These are phyloP conservation scores for Leccinum aurantiacum DNA, from an alignment of 768 basidiomycete species.

Conservation along the genomic window DNA sequence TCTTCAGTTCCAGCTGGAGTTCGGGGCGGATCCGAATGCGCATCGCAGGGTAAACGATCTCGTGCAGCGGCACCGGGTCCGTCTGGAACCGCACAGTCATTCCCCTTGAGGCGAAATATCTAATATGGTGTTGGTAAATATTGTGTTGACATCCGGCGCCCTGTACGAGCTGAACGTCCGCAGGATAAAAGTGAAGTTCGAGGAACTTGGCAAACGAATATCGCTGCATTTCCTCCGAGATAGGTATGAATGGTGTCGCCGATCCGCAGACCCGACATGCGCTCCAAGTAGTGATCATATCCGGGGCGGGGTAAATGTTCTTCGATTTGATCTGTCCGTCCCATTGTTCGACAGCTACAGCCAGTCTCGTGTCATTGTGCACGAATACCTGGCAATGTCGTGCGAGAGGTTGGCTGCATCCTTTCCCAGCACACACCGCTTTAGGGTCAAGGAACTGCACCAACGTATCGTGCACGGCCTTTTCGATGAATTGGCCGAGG, in stretches of 20 bases:
- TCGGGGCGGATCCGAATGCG: slow-evolving; percentile 84
- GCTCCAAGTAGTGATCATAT: slow-evolving; percentile 89
- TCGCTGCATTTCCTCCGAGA: slow-evolving; percentile 88
- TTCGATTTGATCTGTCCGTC: slow-evolving; percentile 70
- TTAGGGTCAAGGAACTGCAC: slow-evolving; percentile 70
- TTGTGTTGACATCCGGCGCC: slow-evolving; percentile 93
- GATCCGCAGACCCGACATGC: slow-evolving; percentile 76
- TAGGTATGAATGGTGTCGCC: slow-evolving; percentile 83
- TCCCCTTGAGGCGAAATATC: slow-evolving; percentile 82
- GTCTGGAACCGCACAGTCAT: slow-evolving; percentile 89
- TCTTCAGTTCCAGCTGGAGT: slow-evolving; percentile 86
- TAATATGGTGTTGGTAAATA: slow-evolving; percentile 88
- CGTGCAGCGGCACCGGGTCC: slow-evolving; percentile 78
- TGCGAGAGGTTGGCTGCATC: slow-evolving; percentile 76
- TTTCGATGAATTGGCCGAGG: slow-evolving; percentile 90
- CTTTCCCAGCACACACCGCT: slow-evolving; percentile 79
- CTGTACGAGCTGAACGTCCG: slow-evolving; percentile 79
- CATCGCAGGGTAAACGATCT: slow-evolving; percentile 87
- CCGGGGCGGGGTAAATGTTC: slow-evolving; percentile 57
- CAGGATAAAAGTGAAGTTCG: slow-evolving; percentile 94
- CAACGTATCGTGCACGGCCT: slow-evolving; percentile 65
- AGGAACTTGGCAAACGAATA: slow-evolving; percentile 97
- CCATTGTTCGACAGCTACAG: slow-evolving; percentile 89
- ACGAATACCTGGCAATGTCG: slow-evolving; percentile 90
- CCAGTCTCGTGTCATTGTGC: slow-evolving; percentile 81